Conservation (phyloP, 176 grass and related monocot species). For the Musa troglodytarum region DNA sequence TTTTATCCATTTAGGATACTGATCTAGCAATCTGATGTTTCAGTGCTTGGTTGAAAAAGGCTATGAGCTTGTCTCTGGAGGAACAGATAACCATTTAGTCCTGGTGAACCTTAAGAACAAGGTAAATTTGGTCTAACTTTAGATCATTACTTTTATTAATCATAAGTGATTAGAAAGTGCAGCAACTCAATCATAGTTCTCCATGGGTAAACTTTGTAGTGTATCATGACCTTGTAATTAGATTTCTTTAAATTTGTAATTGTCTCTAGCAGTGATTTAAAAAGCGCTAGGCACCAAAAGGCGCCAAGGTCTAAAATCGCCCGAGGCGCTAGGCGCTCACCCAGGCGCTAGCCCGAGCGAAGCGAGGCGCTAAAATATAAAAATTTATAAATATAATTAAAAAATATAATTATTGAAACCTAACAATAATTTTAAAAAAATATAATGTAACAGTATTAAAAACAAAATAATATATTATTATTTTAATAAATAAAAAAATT, state of each 20-base stretch:
- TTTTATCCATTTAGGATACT: not conserved
- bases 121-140: conserved; percentile 33
- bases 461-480: too few species aligned
- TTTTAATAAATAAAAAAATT: too few species aligned
- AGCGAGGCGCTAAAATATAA: too few species aligned
- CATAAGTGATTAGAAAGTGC: not conserved
- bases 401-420: too few species aligned
- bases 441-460: too few species aligned
- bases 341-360: too few species aligned
- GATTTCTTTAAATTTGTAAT: not conserved
- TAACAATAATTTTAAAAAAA: too few species aligned
- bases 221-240: not conserved
- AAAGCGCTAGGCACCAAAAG: too few species aligned
- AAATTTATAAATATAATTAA: too few species aligned
- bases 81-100: conserved; percentile 97
- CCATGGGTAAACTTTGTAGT: not conserved
- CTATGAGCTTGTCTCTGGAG: conserved; percentile 91
- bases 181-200: not conserved
- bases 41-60: conserved; percentile 64
- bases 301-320: too few species aligned
- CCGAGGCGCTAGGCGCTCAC: too few species aligned
- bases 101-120: conserved; percentile 96
- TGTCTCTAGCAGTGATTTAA: not conserved
- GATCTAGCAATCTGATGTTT: not conserved
- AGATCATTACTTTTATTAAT: not conserved